phyloP scores from a whole-genome alignment of 139 green algal genomes.

The Picochlorum costavermella region DNA sequence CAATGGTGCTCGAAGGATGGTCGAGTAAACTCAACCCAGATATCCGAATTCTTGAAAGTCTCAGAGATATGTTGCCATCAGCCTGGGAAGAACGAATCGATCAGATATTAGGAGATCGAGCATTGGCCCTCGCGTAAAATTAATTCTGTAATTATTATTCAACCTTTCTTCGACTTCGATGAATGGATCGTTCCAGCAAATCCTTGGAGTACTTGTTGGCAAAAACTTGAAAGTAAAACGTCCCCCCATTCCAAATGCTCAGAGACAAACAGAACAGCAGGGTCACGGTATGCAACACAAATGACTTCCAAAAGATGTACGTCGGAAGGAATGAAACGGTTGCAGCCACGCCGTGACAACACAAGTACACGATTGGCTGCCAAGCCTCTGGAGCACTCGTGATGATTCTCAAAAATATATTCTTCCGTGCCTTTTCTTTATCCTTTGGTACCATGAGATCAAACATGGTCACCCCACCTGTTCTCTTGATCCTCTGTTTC shows the following conservation, averaged over 20 bases:
- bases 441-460: constrained; percentile 19
- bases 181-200: constrained; percentile 11
- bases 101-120: constrained; percentile 27
- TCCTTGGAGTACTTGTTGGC: constrained; percentile 17
- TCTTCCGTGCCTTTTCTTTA: constrained; percentile 9
- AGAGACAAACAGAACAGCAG: constrained; percentile 30
- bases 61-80: constrained; percentile 35
- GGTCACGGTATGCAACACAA: constrained; percentile 39
- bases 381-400: constrained; percentile 3
- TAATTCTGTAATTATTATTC: too few relatives aligned
- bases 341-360: constrained; percentile 14
- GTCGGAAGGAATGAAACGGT: constrained; percentile 24
- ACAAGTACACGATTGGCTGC: constrained; percentile 21
- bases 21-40: constrained; percentile 77
- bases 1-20: constrained; percentile 85
- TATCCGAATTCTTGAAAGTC: constrained; percentile 69
- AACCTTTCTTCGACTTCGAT: not conserved
- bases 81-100: constrained; percentile 56
- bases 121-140: constrained; percentile 7
- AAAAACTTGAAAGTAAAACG: constrained; percentile 51
- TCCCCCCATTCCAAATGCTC: constrained; percentile 52
- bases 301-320: constrained; percentile 29
- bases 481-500: constrained; percentile 36
- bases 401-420: constrained; percentile 11
- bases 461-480: constrained; percentile 50